These are phyloP conservation scores for Marasmius fiardii DNA, from an alignment of 1,284 basidiomycete genomes.

Conservation along the genomic window DNA sequence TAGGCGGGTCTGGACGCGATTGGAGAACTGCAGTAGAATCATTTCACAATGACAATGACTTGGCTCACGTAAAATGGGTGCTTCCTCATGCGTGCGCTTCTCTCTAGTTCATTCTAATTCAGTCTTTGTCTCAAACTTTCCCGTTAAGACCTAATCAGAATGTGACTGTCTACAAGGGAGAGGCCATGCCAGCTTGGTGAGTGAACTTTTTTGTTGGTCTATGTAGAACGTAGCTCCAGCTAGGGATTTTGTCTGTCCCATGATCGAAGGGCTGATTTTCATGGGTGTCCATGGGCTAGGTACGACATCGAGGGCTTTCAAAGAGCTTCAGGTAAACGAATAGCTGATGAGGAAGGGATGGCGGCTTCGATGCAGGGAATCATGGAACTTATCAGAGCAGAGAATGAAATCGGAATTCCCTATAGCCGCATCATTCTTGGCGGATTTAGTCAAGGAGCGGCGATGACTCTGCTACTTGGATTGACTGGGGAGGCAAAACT, in stretches of 20 bases:
- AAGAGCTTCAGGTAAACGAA: conserved; percentile 45
- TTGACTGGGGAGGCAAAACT: conserved; percentile 67
- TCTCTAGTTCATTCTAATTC: conserved; percentile 7
- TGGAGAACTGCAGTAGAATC: conserved; percentile 77
- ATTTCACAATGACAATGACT: conserved; percentile 39
- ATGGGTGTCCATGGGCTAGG: conserved; percentile 47
- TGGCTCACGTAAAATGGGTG: conserved; percentile 81
- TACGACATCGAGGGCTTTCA: conserved; percentile 77
- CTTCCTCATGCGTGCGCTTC: conserved; percentile 68
- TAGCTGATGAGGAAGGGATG: conserved; percentile 73
- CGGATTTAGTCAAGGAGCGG: conserved; percentile 86
- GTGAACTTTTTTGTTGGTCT: conserved; percentile 15
- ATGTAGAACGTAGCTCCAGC: no score
- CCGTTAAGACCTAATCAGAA: conserved; percentile 44
- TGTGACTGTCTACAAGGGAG: conserved; percentile 65
- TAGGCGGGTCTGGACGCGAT: conserved; percentile 72
- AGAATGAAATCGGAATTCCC: conserved; percentile 72
- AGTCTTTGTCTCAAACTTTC: background rate
- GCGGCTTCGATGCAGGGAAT: conserved; percentile 58
- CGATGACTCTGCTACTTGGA: conserved; percentile 72
- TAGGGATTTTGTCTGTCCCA: no score
- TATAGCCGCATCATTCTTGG: conserved; percentile 71
- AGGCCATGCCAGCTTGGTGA: conserved; percentile 72
- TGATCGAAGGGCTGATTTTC: no score
- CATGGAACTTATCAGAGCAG: conserved; percentile 68